Evolutionary conservation across 768 basidiomycete species (phyloP), one percentile per base, ranked within the genome.

Genomic region (Boletus bicolor): DNA sequence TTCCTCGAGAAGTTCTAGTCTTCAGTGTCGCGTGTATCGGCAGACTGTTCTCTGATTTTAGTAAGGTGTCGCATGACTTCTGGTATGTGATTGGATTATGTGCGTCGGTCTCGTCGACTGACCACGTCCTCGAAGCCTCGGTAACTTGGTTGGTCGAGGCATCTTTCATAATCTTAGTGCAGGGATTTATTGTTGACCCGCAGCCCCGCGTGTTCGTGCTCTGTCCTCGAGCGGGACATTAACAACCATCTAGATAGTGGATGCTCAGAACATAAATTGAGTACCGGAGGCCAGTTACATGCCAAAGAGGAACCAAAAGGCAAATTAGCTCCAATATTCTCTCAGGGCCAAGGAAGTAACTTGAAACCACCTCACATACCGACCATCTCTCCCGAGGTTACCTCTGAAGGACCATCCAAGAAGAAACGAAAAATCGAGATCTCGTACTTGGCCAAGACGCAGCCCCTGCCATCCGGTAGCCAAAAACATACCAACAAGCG

Each of bases 221-320:
- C 67, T 12, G 79, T 84, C 21, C 57, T 68, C 24, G 72, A 75
- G 44, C 59, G 58, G 42, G 55, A 65, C 53, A 83, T 85, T 54
- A 84, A 84, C 64, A 58, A 58, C 35, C 83, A 85, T 51, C 67
- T 85, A 17, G 83, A 85, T 60, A 76, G 71, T 38, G 67, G 67
- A 41, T 82, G 82, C 49, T 58, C 59, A n/a, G 57, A 69, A 42
- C 55, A 63, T 53, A 61, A 54, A 43, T 44, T 36, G 43, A 51
- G 15, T 19, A 34, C 39, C 4, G 46, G 9, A 44, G 5, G 2
- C 34, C 60, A 49, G 11, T 55, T 47, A 5, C 58, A 41, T 19
- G 39, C 36, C 53, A 58, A 59, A 36, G 56, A 59, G 26, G 58
- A 64, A 49, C 34, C 56, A 24, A 57, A 57, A 55, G 64, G 50